Evolutionary conservation across 495 filamentous ascomycete species (phyloP).

Genomic region (Aspergillus indologenus): DNA sequence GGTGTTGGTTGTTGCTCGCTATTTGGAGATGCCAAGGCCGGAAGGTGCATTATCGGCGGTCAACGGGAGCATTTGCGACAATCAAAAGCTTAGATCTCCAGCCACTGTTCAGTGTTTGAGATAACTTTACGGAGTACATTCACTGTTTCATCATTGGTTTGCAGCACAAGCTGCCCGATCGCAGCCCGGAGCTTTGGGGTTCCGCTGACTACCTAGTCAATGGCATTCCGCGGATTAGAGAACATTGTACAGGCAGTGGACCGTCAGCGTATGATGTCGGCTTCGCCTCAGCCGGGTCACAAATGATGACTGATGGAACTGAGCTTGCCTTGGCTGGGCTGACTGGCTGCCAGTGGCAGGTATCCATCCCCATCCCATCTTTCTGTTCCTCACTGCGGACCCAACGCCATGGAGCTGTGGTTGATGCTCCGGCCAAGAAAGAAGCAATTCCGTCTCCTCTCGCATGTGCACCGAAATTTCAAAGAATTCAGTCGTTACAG

Average conservation of each 20-base stretch:
- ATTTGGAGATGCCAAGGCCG: background rate
- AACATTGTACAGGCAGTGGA: conserved; percentile 1
- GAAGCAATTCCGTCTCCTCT: background rate
- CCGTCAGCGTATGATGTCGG: conserved; percentile 6
- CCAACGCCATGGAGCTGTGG: conserved; percentile 1
- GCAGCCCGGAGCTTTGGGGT: background rate
- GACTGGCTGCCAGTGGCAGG: background rate
- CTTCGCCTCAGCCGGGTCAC: conserved; percentile 4
- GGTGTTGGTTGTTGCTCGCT: background rate
- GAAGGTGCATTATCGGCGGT: background rate
- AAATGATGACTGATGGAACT: background rate
- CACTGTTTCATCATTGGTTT: background rate
- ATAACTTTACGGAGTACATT: background rate
- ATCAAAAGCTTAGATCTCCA: background rate
- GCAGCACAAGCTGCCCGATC: background rate
- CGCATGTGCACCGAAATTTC: background rate
- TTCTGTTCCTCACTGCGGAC: background rate
- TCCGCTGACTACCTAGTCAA: background rate
- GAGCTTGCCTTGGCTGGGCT: background rate
- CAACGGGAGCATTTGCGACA: background rate
- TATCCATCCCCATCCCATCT: too few species aligned
- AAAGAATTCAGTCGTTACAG: background rate
- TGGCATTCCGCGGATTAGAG: background rate
- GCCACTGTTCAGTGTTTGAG: background rate
- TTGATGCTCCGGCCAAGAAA: background rate